Evolutionary conservation across 306 rosid species (phyloP).

Genomic region (Ziziphus jujuba): DNA sequence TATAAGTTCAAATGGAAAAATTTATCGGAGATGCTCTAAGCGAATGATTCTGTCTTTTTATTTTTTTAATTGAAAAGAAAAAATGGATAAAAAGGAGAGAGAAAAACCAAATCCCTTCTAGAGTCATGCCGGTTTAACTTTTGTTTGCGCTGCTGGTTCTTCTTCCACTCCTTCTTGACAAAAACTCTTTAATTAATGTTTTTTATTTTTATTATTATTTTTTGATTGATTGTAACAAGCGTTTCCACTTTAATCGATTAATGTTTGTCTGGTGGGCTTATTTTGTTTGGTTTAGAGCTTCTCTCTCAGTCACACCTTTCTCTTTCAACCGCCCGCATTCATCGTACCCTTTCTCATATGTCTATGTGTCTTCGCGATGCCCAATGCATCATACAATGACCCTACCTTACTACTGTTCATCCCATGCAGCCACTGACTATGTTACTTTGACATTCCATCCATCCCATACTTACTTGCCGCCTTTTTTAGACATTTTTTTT

Average conservation of each 20-base stretch:
- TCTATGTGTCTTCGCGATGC: conserved; percentile 41
- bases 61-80: too few relatives aligned
- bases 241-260: conserved; percentile 37
- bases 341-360: conserved; percentile 61
- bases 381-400: conserved; percentile 21
- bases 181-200: conserved; percentile 1
- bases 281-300: conserved; percentile 37
- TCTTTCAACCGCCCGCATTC: conserved; percentile 68
- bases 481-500: background rate
- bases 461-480: background rate
- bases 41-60: too few relatives aligned
- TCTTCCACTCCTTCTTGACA: conserved; percentile 28
- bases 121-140: conserved; percentile 39
- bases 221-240: background rate
- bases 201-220: background rate
- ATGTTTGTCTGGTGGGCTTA: conserved; percentile 32
- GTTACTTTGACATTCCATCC: background rate
- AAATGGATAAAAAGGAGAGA: too few relatives aligned
- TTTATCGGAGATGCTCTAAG: too few relatives aligned
- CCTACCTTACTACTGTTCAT: background rate
- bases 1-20: too few relatives aligned
- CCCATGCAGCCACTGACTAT: too few relatives aligned
- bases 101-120: conserved; percentile 16
- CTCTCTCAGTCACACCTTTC: too few relatives aligned
- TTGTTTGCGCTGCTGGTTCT: conserved; percentile 25